Base-by-base conservation (phyloP, 768 basidiomycete species). In the Suillus luteus region DNA sequence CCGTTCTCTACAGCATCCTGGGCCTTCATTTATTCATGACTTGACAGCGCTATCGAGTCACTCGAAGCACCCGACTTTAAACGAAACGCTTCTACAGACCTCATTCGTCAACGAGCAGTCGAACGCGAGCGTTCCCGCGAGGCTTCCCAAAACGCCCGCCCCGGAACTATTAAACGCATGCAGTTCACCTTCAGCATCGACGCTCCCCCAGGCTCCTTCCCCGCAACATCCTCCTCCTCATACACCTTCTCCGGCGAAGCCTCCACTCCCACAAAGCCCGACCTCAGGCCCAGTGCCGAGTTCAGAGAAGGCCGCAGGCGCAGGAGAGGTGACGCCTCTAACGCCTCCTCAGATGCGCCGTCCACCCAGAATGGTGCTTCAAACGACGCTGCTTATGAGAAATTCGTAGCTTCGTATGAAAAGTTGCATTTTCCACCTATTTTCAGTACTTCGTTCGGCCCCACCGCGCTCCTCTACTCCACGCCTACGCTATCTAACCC, bases 151-250 rank as follows among this genome's bases (percentile, higher is more conserved):
- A 84, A 87, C 65, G 81, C 85, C 33, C 79, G 81, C 62, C 86
- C 88, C 7, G 91, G 90, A 15, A 89, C 84, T 58, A 90, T 93
- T 77, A 90, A 92, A 68, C 87, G 92, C 52, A 93, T 93, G 91
- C 92, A 95, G 69, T 94, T 93, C 77, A 94, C 92, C 1, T 94
- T 94, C 75, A 89, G 89, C 68, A 82, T 93, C 68, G 92, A 93
- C 76, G 87, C 89, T 64, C 89, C 88, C 19, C 55, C 55, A 9
- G 55, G 55, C 24, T 57, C 55, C 4, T 57, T 57, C 22, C 55
- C 55, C 2, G 55, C 55, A 4, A 40, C 37, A 2, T 57, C 55
- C 0, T 64, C 64, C 19, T 64, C 60, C 52, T 43, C 65, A 51
- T 41, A 64, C 60, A 60, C 55, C 15, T 57, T 57, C 22, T 57